Evolutionary conservation across 352 stramenopile species (phyloP).

Genomic region (Nannochloropsis limnetica): DNA sequence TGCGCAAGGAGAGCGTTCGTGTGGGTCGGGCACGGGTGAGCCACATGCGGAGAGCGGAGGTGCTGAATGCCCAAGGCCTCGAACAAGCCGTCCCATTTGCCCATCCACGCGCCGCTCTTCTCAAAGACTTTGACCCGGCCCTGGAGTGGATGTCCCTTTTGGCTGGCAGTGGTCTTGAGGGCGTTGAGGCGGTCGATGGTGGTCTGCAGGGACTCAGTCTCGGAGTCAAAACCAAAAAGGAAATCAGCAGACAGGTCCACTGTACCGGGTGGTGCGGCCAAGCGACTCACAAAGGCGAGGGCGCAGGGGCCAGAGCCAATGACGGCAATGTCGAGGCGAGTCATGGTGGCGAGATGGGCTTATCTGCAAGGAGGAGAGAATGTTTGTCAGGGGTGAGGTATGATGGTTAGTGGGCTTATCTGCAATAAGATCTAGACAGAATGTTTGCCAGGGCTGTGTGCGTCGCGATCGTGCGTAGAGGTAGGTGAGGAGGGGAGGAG

Average conservation of each 20-base stretch:
- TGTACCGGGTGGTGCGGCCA: neutral
- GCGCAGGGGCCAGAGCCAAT: conserved; percentile 28
- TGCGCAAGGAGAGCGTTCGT: neutral
- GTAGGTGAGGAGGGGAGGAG: neutral
- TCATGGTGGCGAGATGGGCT: neutral
- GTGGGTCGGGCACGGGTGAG: neutral
- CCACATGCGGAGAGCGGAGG: neutral
- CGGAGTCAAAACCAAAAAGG: conserved; percentile 2
- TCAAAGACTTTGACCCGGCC: conserved; percentile 21
- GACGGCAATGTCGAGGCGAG: neutral
- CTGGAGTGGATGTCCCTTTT: neutral
- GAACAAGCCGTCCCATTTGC: conserved; percentile 13
- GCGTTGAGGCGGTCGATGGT: neutral
- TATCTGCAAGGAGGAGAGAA: neutral
- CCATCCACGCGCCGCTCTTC: conserved; percentile 14
- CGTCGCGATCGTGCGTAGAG: neutral
- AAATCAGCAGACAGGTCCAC: neutral
- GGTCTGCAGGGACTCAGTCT: neutral
- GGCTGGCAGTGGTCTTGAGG: neutral
- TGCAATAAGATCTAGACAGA: neutral
- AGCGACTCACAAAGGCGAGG: neutral
- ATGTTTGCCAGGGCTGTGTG: neutral
- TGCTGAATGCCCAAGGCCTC: conserved; percentile 1
- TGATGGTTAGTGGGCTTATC: neutral
- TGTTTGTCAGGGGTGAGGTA: conserved; percentile 8